These are phyloP conservation scores for Senecio squalidus DNA, from an alignment of 140 eudicot species.

Conservation along the genomic window DNA sequence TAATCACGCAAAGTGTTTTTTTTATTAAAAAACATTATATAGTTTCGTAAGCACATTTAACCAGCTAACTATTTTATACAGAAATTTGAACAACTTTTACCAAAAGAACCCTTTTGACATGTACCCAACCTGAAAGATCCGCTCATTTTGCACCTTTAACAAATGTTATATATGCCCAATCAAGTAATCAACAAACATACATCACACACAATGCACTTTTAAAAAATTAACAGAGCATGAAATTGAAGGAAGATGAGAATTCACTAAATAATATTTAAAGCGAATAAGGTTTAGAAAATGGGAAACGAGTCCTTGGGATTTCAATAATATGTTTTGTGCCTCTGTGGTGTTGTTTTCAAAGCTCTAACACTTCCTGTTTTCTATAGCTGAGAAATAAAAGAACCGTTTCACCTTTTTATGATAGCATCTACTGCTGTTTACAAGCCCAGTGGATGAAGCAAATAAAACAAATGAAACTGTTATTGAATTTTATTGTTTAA, in stretches of 20 bases:
- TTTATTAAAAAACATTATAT: too few relatives aligned
- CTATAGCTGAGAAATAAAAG: neutral
- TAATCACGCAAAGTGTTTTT: too few relatives aligned
- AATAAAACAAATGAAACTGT: neutral
- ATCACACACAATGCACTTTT: neutral
- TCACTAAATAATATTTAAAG: neutral
- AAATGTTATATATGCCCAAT: neutral
- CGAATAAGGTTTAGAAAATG: neutral
- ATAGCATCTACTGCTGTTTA: neutral
- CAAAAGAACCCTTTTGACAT: too few relatives aligned
- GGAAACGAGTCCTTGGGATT: neutral
- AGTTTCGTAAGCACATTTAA: neutral
- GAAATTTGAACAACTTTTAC: too few relatives aligned
- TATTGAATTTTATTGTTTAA: neutral
- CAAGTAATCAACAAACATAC: constrained; percentile 11
- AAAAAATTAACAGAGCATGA: neutral
- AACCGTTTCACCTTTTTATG: neutral
- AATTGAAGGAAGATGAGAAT: neutral
- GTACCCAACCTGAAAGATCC: neutral
- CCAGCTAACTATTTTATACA: neutral
- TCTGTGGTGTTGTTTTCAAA: neutral
- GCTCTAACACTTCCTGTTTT: neutral
- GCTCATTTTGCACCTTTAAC: neutral
- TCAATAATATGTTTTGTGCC: too few relatives aligned
- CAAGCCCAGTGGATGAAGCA: neutral